A percentile compares a stretch with the other conserved stretches of the same genome.
Evolutionary conservation across 2,329 filamentous ascomycete genomes (phyloP).

Genomic region (Stachybotrys echinatus): DNA sequence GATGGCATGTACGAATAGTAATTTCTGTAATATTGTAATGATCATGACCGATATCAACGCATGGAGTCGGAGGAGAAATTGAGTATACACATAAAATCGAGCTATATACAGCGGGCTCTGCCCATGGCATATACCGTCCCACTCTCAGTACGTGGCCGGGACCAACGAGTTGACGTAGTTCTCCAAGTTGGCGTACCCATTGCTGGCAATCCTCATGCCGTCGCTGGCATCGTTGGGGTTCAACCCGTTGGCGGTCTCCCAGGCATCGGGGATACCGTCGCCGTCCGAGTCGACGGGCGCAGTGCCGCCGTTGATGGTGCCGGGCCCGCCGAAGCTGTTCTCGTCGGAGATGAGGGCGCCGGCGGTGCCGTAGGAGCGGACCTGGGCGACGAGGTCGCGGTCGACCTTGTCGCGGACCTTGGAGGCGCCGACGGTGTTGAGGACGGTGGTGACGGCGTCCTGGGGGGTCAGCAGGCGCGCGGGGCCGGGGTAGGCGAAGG

Average conservation of each 20-base stretch:
- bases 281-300: constrained; percentile 37
- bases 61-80: too few species aligned
- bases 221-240: constrained; percentile 31
- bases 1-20: too few species aligned
- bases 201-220: constrained; percentile 32
- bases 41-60: too few species aligned
- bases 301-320: constrained; percentile 29
- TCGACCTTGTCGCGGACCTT: constrained; percentile 39
- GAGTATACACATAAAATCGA: too few species aligned
- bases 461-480: constrained; percentile 29
- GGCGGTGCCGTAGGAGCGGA: constrained; percentile 37
- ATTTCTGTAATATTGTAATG: too few species aligned
- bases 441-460: constrained; percentile 34
- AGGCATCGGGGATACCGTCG: constrained; percentile 45
- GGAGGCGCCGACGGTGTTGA: constrained; percentile 34
- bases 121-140: too few species aligned
- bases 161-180: constrained; percentile 45
- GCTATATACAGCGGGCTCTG: too few species aligned
- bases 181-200: constrained; percentile 42
- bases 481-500: constrained; percentile 38
- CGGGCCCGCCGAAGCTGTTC: constrained; percentile 33
- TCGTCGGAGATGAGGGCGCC: constrained; percentile 42
- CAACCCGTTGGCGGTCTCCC: constrained; percentile 37
- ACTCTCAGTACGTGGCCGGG: not conserved
- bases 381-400: constrained; percentile 32